Evolutionary conservation across 2,329 filamentous ascomycete genomes (phyloP).

Genomic region (Seiridium cupressi): DNA sequence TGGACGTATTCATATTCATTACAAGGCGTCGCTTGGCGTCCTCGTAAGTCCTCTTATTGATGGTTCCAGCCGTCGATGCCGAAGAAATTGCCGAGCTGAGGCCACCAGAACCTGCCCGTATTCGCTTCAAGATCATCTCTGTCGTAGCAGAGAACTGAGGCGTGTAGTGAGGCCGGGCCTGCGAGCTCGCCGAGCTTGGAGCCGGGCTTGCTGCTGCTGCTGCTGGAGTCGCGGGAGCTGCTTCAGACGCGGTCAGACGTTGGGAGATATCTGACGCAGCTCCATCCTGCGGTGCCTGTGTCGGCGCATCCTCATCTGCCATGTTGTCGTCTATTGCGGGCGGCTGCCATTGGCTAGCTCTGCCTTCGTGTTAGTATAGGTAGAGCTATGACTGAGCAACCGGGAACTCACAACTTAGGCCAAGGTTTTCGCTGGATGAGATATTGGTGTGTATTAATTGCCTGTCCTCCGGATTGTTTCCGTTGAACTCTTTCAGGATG

Average conservation of each 20-base stretch:
- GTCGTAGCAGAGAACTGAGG: slow-evolving; percentile 34
- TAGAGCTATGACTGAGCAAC: not conserved
- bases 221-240: not conserved
- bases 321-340: not conserved
- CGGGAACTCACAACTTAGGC: not conserved
- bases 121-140: slow-evolving; percentile 37
- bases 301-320: not conserved
- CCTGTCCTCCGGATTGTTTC: not conserved
- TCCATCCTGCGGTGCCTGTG: not conserved
- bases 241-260: not conserved
- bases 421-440: not conserved
- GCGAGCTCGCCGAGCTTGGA: slow-evolving; percentile 21
- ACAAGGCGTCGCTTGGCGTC: slow-evolving; percentile 38
- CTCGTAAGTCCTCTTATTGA: slow-evolving; percentile 33
- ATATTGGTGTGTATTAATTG: not conserved
- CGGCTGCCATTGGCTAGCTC: not conserved
- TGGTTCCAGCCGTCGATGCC: slow-evolving; percentile 27
- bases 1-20: slow-evolving; percentile 36
- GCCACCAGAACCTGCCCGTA: slow-evolving; percentile 32
- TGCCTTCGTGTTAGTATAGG: not conserved
- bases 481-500: not conserved
- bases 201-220: not conserved
- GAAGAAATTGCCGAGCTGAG: slow-evolving; percentile 32
- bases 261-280: not conserved
- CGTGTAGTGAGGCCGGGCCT: slow-evolving; percentile 24